A percentile compares a stretch with the other conserved stretches of the same genome.
phyloP scores from a whole-genome alignment of 352 stramenopile species.

The Pythium periplocum region DNA sequence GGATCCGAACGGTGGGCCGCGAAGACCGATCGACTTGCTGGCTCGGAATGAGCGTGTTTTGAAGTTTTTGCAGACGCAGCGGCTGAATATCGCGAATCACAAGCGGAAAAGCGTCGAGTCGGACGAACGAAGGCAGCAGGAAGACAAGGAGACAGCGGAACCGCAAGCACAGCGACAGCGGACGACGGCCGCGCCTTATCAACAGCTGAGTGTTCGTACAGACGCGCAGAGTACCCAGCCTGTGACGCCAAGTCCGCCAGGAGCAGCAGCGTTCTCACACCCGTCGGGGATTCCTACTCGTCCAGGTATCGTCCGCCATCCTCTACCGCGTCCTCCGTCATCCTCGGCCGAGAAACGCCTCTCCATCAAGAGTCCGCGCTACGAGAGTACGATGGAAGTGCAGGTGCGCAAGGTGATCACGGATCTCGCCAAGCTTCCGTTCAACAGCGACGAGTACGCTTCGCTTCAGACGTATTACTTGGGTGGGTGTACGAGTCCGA shows the following conservation, averaged over 20 bases:
- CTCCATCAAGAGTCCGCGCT: slow-evolving; percentile 62
- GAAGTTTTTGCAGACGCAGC: slow-evolving; percentile 38
- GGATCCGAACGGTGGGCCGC: not conserved
- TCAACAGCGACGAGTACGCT: slow-evolving; percentile 59
- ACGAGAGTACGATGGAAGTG: slow-evolving; percentile 68
- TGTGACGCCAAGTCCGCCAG: too few species aligned
- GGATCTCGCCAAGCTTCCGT: slow-evolving; percentile 57
- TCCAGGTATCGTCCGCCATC: slow-evolving; percentile 4
- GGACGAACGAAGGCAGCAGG: slow-evolving; percentile 6
- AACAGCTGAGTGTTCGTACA: too few species aligned
- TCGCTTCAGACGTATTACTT: slow-evolving; percentile 61
- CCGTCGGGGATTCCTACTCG: not conserved
- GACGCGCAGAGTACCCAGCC: slow-evolving; percentile 11
- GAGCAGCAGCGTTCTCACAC: not conserved
- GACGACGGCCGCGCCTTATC: too few species aligned
- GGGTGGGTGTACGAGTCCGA: slow-evolving; percentile 34
- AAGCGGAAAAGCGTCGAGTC: slow-evolving; percentile 52
- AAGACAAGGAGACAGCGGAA: not conserved
- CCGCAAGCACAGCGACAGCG: not conserved
- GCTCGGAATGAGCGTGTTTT: slow-evolving; percentile 54
- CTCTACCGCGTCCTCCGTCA: slow-evolving; percentile 13
- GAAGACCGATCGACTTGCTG: slow-evolving; percentile 28
- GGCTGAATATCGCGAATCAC: slow-evolving; percentile 12
- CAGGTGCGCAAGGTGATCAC: slow-evolving; percentile 62
- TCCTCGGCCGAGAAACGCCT: slow-evolving; percentile 39